Evolutionary conservation across 129 eudicot species (phyloP), one percentile per base, ranked within the genome.

Genomic region (Ambrosia artemisiifolia): DNA sequence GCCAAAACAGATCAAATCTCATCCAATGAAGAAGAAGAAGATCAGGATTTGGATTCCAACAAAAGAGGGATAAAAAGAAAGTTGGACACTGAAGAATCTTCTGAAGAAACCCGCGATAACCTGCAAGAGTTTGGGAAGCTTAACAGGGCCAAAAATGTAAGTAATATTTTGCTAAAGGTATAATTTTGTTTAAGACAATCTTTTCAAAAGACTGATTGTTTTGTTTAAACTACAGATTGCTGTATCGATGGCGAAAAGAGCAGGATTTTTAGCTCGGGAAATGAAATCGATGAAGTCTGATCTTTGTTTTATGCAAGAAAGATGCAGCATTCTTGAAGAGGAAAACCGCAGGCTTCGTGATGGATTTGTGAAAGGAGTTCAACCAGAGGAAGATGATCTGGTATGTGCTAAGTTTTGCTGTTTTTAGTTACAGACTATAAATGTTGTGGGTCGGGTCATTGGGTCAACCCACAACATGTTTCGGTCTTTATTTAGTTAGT

Each of bases 321-420:
- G 97, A 40, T 94, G 96, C 74, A 63, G 78, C 73, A 78, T 90
- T 30, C 88, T 94, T 14, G 98, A 90, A 73, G 98, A 87, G 81
- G 98, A 90, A 77, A 94, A 94, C 71, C 69, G 82, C 59, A 83
- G 89, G 78, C 89, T 90, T 57, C 83, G 97, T 8, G 96, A 90
- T 49, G 92, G 96, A 61, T 80, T 87, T 69, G 86, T 49, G 43
- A 85, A 90, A 48, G 96, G 88, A 62, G 72, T 86, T 35, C 80
- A 78, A 62, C 98, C 95, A 0, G 98, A 93, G 20, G 98, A 93
- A 67, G 98, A 93, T 77, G 96, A 93, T 82, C 65, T 93, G 96
- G 98, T 92, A 87, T 55, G 64, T 6, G 30, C 20, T 51, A 5
- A 8, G 11, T 2, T 61, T 16, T 6, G 7, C 17, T 72, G 43